Evolutionary conservation across 345 rosid species (phyloP).

Genomic region (Lepidium aucheri): DNA sequence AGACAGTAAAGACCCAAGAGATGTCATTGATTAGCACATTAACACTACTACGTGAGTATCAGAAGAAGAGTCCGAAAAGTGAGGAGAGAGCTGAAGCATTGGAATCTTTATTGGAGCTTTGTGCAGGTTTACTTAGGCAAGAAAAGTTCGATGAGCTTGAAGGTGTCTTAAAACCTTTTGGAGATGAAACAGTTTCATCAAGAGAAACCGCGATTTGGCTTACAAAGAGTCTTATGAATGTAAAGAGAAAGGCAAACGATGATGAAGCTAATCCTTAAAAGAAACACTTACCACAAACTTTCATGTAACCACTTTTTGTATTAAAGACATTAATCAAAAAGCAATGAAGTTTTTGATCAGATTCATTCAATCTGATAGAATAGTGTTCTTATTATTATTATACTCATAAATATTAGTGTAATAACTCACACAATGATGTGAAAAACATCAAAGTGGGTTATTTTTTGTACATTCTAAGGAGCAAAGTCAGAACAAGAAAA

Average conservation of each 20-base stretch:
- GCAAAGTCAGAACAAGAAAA: constrained; percentile 7
- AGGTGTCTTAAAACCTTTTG: constrained; percentile 85
- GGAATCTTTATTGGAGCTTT: constrained; percentile 87
- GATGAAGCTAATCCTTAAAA: constrained; percentile 19
- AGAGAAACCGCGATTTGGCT: constrained; percentile 98
- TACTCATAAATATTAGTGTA: constrained; percentile 9
- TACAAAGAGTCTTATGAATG: constrained; percentile 78
- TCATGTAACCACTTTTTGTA: constrained; percentile 10
- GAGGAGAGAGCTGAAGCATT: constrained; percentile 89
- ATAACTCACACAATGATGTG: constrained; percentile 12
- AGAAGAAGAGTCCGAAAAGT: constrained; percentile 28
- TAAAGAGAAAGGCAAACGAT: constrained; percentile 40
- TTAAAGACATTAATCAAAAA: background rate
- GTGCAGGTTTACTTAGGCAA: constrained; percentile 87
- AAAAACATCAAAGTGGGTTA: constrained; percentile 19
- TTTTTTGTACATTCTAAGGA: constrained; percentile 3
- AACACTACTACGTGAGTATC: constrained; percentile 21
- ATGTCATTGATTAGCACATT: constrained; percentile 26
- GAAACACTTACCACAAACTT: constrained; percentile 1
- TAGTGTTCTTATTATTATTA: constrained; percentile 8
- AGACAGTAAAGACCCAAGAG: constrained; percentile 17
- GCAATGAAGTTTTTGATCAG: background rate
- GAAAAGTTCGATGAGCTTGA: constrained; percentile 84
- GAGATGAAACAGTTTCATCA: constrained; percentile 85
- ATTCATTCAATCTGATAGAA: background rate